Base-by-base conservation (phyloP, 129 eudicot genomes). In the Flaveria trinervia region DNA sequence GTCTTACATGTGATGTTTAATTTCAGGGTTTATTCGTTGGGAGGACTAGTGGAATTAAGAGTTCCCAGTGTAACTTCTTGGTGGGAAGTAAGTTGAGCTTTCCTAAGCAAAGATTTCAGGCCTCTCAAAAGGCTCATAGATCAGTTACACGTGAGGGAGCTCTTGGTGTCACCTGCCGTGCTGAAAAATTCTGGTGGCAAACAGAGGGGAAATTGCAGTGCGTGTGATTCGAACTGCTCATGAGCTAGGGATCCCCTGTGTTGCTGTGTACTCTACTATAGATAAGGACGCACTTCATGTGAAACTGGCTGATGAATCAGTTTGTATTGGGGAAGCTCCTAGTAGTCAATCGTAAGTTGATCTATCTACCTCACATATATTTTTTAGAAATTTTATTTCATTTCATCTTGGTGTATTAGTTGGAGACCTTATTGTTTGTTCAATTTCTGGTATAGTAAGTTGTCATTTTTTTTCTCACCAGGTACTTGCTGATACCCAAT, bases 271-370 rank as follows among this genome's bases (percentile, higher is more conserved):
- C 85, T 94, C 98, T 52, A 94, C 98, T 12, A 94, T 94, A 25
- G 98, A 94, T 78, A 94, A 91, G 78, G 98, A 94, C 84, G 97
- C 98, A 50, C 97, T 94, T 76, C 98, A 94, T 82, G 98, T 94
- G 74, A 94, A 94, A 77, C 84, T 94, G 50, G 98, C 98, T 59
- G 98, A 94, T 83, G 98, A 94, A 74, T 78, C 98, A 51, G 97
- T 94, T 80, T 94, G 98, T 83, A 94, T 94, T 52, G 98, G 98
- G 41, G 98, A 94, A 91, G 98, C 97, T 72, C 97, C 98, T 15
- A 94, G 98, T 77, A 94, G 60, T 78, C 97, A 94, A 83, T 94
- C 98, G 98, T 94, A 87, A 82, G 98, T 85, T 71, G 22, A 71
- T 59, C 17, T 36, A 65, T 70, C 62, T 57, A 60, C 36, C 54